Evolutionary conservation across 352 stramenopile genomes (phyloP).

Genomic region (Phytophthora quininea): DNA sequence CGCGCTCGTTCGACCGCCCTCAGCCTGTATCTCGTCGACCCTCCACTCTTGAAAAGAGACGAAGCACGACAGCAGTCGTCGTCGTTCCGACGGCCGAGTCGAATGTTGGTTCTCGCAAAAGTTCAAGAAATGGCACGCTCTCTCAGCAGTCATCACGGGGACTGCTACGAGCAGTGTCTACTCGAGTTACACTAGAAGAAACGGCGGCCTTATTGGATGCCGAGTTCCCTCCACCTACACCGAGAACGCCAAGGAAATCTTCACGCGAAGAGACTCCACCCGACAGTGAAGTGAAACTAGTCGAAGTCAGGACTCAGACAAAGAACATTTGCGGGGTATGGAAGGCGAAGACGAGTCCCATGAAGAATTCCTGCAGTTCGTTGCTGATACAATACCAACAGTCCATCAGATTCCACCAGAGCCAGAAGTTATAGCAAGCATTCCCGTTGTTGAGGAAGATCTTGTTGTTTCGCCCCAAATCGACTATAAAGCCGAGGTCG

Average conservation of each 20-base stretch:
- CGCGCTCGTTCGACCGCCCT: neutral
- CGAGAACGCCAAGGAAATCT: neutral
- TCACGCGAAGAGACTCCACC: slow-evolving; percentile 8
- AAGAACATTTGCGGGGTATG: neutral
- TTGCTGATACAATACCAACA: neutral
- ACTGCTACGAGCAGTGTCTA: slow-evolving; percentile 16
- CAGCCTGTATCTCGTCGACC: neutral
- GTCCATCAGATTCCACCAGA: neutral
- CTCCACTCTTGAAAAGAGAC: slow-evolving; percentile 15
- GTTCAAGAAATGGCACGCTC: slow-evolving; percentile 9
- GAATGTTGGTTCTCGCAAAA: neutral
- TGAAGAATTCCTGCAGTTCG: neutral
- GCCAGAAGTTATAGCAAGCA: slow-evolving; percentile 2
- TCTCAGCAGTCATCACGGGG: slow-evolving; percentile 14
- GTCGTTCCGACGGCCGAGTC: slow-evolving; percentile 24
- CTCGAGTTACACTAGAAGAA: slow-evolving; percentile 20
- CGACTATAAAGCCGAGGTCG: slow-evolving; percentile 1
- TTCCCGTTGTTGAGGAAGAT: slow-evolving; percentile 8
- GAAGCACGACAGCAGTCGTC: slow-evolving; percentile 33
- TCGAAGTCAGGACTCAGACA: neutral
- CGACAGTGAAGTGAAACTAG: slow-evolving; percentile 5
- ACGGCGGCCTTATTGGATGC: slow-evolving; percentile 9
- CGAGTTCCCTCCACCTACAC: slow-evolving; percentile 4
- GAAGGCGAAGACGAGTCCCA: slow-evolving; percentile 7
- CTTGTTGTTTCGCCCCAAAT: neutral